These are phyloP conservation scores for Candida dajiaensis DNA, from an alignment of 805 yeast genomes.

Conservation along the genomic window DNA sequence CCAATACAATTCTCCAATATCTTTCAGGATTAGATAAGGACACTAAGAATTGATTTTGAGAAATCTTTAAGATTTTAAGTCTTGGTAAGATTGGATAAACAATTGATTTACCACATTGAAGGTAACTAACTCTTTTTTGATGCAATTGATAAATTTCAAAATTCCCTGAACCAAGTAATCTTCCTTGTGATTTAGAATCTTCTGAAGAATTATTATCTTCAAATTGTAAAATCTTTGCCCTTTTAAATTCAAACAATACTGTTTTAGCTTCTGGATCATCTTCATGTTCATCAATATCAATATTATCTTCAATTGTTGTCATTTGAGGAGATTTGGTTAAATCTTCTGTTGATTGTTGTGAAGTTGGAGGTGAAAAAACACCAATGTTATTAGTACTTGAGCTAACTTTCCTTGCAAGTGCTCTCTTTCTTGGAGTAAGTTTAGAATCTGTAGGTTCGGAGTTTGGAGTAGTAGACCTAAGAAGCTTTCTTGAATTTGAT, in stretches of 20 bases:
- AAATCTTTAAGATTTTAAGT: constrained; percentile 48
- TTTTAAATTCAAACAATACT: constrained; percentile 14
- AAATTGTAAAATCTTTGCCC: constrained; percentile 21
- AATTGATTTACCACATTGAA: constrained; percentile 53
- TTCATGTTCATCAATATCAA: background rate
- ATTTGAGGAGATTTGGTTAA: background rate
- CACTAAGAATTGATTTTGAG: constrained; percentile 44
- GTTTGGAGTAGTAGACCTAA: constrained; percentile 13
- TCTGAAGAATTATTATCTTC: constrained; percentile 13
- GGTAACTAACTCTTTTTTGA: constrained; percentile 50
- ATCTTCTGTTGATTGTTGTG: background rate
- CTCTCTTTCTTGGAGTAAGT: constrained; percentile 19
- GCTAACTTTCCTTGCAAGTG: constrained; percentile 16
- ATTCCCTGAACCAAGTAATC: constrained; percentile 54
- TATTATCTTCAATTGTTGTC: constrained; percentile 1
- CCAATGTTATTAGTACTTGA: constrained; percentile 2
- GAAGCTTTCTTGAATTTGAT: constrained; percentile 16
- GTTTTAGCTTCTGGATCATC: constrained; percentile 14
- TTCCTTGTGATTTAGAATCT: constrained; percentile 28
- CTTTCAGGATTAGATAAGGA: constrained; percentile 71
- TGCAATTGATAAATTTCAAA: constrained; percentile 56
- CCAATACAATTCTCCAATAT: constrained; percentile 54
- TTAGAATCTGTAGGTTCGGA: constrained; percentile 4
- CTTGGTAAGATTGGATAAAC: constrained; percentile 71
- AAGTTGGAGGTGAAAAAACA: constrained; percentile 1